Percentiles rank a stretch among this genome's conserved stretches.
These are phyloP conservation scores for Umbelopsis sp. DNA, from an alignment of 371 early-diverging fungal genomes.

Conservation along the genomic window DNA sequence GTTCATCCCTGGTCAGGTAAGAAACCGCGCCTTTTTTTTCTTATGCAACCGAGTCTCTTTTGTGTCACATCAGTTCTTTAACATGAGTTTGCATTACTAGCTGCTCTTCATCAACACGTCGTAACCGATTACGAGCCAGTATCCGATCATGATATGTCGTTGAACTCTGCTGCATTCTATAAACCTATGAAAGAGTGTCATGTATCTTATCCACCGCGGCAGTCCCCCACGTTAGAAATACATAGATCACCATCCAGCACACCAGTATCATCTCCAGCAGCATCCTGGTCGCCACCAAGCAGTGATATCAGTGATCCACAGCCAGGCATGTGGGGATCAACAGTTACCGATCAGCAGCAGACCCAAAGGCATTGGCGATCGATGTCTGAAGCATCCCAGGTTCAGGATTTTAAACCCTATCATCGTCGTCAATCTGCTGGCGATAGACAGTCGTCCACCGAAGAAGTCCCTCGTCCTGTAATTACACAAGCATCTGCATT, in stretches of 20 bases:
- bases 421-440: conserved; percentile 2
- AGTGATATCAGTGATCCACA: not conserved
- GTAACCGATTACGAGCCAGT: conserved; percentile 1
- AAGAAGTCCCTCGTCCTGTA: not conserved
- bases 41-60: not conserved
- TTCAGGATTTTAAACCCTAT: conserved; percentile 9
- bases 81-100: not conserved
- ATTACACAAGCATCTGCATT: not conserved
- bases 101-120: conserved; percentile 1
- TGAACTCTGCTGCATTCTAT: not conserved
- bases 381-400: conserved; percentile 12
- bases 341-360: not conserved
- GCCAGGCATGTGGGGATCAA: not conserved
- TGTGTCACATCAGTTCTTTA: not conserved
- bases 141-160: not conserved
- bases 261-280: not conserved
- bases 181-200: not conserved
- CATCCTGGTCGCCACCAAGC: conserved; percentile 6
- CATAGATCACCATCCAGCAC: conserved; percentile 5
- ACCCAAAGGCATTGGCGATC: conserved; percentile 6
- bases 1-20: conserved; percentile 17
- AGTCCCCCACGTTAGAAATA: not conserved
- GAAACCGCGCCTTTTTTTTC: not conserved
- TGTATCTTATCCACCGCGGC: not conserved
- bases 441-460: not conserved